These are phyloP conservation scores for Aspergillus japonicus DNA, from an alignment of 2,329 filamentous ascomycete genomes.

Conservation along the genomic window DNA sequence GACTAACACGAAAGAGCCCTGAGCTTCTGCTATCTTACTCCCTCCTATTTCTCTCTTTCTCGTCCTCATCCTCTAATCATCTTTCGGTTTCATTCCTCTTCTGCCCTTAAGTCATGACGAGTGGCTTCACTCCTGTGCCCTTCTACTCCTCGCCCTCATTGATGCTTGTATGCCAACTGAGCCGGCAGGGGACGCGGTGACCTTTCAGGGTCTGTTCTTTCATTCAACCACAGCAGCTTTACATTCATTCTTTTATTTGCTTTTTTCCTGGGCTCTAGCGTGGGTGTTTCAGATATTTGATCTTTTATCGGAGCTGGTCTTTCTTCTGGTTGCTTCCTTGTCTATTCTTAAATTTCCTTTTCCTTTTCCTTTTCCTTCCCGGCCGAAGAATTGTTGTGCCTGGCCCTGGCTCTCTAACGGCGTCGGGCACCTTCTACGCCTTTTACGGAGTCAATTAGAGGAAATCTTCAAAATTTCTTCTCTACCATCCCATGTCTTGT, in stretches of 20 bases:
- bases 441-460: not conserved
- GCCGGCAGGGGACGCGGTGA: conserved; percentile 8
- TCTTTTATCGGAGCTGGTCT: not conserved
- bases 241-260: not conserved
- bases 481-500: not conserved
- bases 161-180: conserved; percentile 12
- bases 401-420: not conserved
- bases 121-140: not conserved
- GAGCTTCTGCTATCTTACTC: not conserved
- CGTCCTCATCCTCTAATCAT: not conserved
- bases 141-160: conserved; percentile 2
- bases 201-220: conserved; percentile 1
- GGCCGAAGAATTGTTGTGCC: not conserved
- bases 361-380: not conserved
- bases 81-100: not conserved
- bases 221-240: not conserved
- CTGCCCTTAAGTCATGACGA: conserved; percentile 4
- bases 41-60: not conserved
- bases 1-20: not conserved
- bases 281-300: not conserved
- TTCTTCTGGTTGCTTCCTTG: not conserved
- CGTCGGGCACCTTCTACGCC: not conserved
- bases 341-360: not conserved
- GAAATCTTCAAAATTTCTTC: not conserved
- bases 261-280: not conserved